These are phyloP conservation scores for Neonectria hederae DNA, from an alignment of 2,329 filamentous ascomycete species.

Conservation along the genomic window DNA sequence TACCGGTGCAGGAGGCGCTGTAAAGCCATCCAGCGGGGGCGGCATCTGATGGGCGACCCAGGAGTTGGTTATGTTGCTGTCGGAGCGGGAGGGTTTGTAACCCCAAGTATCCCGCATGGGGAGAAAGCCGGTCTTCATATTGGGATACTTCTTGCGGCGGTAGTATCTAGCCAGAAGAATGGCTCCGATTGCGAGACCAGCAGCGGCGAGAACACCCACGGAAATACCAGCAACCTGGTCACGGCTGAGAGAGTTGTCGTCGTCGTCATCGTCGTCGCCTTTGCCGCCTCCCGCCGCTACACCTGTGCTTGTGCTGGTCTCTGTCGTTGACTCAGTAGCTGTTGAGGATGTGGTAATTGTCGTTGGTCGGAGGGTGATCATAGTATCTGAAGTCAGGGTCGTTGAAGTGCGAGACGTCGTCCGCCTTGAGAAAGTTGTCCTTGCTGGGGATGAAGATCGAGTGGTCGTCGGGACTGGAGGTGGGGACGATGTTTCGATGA, in stretches of 20 bases:
- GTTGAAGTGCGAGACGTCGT: background rate
- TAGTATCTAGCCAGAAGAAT: slow-evolving; percentile 55
- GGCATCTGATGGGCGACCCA: slow-evolving; percentile 42
- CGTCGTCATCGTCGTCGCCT: slow-evolving; percentile 23
- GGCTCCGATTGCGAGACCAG: slow-evolving; percentile 58
- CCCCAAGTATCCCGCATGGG: slow-evolving; percentile 51
- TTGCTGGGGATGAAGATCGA: background rate
- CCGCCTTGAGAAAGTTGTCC: background rate
- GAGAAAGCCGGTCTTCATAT: slow-evolving; percentile 51
- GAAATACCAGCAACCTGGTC: slow-evolving; percentile 67
- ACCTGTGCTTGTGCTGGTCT: slow-evolving; percentile 28
- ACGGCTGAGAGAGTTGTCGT: slow-evolving; percentile 43
- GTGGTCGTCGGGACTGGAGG: slow-evolving; percentile 29
- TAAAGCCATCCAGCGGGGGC: slow-evolving; percentile 31
- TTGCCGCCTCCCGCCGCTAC: slow-evolving; percentile 24
- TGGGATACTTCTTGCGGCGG: slow-evolving; percentile 53
- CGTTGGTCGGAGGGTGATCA: slow-evolving; percentile 11
- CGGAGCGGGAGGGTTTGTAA: slow-evolving; percentile 43
- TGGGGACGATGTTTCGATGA: slow-evolving; percentile 41
- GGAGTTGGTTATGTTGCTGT: slow-evolving; percentile 36
- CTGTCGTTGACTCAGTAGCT: slow-evolving; percentile 25
- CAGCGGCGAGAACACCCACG: slow-evolving; percentile 61
- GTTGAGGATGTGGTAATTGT: slow-evolving; percentile 18
- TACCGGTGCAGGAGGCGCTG: slow-evolving; percentile 34
- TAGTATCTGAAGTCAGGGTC: background rate